Base-by-base conservation (phyloP, 805 yeast genomes). In the Candida golubevii region DNA sequence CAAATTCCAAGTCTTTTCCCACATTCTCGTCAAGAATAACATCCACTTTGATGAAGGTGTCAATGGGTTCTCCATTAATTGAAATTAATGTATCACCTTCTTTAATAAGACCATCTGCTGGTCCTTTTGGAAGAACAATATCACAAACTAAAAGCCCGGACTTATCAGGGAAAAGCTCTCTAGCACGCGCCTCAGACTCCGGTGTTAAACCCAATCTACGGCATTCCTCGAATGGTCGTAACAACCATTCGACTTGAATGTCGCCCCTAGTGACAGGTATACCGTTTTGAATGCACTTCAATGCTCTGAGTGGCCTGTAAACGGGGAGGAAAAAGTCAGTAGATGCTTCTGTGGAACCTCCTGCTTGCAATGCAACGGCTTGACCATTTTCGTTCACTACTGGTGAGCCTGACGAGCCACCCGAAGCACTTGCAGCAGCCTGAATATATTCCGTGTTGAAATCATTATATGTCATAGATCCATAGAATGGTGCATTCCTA, bases 321-420 rank as follows among this genome's bases (percentile, higher is more conserved):
- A 90, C 79, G 0, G 97, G 97, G 40, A 90, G 66, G 60, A 90
- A 90, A 67, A 87, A 90, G 67, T 90, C 97, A 0, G 97, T 90
- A 0, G 97, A 87, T 1, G 96, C 90, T 53, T 86, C 93, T 1
- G 89, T 78, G 7, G 86, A 79, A 3, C 97, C 97, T 58, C 97
- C 97, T 1, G 97, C 97, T 65, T 88, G 96, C 41, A 90, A 68
- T 0, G 97, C 97, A 14, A 90, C 87, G 0, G 91, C 96, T 57
- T 80, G 65, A 3, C 97, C 97, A 54, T 85, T 83, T 36, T 84
- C 80, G 62, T 88, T 84, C 2, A 90, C 95, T n/a, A 90, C 97
- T 0, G 97, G 97, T 4, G 96, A 88, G 8, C 97, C 97, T 39
- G 93, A 83, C 4, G 96, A 88, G 3, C 97, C 97, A 28, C 97